Evolutionary conservation across 2,329 filamentous ascomycete species (phyloP), one percentile per base, ranked within the genome.

Genomic region (Aspergillus fijiensis): DNA sequence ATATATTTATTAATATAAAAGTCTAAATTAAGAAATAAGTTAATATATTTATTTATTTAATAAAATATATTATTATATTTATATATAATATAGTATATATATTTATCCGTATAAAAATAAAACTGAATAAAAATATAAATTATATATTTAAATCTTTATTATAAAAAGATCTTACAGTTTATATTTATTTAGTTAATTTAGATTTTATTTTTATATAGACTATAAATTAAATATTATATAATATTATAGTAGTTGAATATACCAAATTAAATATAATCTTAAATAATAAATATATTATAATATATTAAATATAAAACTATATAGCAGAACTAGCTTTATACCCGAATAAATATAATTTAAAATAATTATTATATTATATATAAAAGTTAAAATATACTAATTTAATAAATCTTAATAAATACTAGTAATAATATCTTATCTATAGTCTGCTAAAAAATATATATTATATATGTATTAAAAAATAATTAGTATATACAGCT

Each of bases 231-330:
- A 42, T 42, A 1, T 14, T n/a, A 16, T 16, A 42, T 14, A 42
- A 42, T 14, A n/a, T 42, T 1, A n/a, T 42, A 16, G 1, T 42
- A 3, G 4, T n/a, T 4, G 19, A 4, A 42, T 42, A 42, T n/a
- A n/a, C 16, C 0, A 16, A 2, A n/a, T n/a, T 42, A 4, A 4
- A n/a, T 0, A 4, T 4, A 16, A 4, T 42, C n/a, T 14, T n/a
- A 42, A 5, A 42, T 42, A 42, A 42, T 42, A 42, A n/a, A 42
- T 42, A 16, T 42, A 42, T 1, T 42, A 42, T 6, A 1, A 42
- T 42, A 42, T 42, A n/a, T 19, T 42, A 42, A 16, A 6, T 42
- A 16, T 1, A 42, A 6, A 42, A 42, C 5, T 16, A 42, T 42
- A 42, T 4, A 42, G 5, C 5, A 14, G 5, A 42, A 3, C 14